Conservation (phyloP, 345 rosid species). For the rapeseed (Brassica napus) region Da-Ae NC_063444.1:7803001-7803500, state of each 20-base stretch:
- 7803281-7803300: slow-evolving; percentile 7
- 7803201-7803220: slow-evolving; percentile 11
- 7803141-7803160: slow-evolving; percentile 13
- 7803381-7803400: slow-evolving; percentile 5
- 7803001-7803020: slow-evolving; percentile 11
- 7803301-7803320: slow-evolving; percentile 13
- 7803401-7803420: slow-evolving; percentile 7
- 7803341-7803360: not conserved
- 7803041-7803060: not conserved
- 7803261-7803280: not conserved
- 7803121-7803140: not conserved
- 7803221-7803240: not conserved
- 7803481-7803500: not conserved
- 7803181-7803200: slow-evolving; percentile 14
- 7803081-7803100: slow-evolving; percentile 25
- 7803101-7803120: slow-evolving; percentile 18
- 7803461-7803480: slow-evolving; percentile 12
- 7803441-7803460: slow-evolving; percentile 14
- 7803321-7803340: not conserved
- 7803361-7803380: not conserved
- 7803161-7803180: slow-evolving; percentile 19
- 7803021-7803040: slow-evolving; percentile 18
- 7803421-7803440: slow-evolving; percentile 4
- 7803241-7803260: not conserved
- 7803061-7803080: slow-evolving; percentile 9